These are phyloP conservation scores for Chlorella sp. DNA, from an alignment of 139 green algal species.

Conservation along the genomic window DNA sequence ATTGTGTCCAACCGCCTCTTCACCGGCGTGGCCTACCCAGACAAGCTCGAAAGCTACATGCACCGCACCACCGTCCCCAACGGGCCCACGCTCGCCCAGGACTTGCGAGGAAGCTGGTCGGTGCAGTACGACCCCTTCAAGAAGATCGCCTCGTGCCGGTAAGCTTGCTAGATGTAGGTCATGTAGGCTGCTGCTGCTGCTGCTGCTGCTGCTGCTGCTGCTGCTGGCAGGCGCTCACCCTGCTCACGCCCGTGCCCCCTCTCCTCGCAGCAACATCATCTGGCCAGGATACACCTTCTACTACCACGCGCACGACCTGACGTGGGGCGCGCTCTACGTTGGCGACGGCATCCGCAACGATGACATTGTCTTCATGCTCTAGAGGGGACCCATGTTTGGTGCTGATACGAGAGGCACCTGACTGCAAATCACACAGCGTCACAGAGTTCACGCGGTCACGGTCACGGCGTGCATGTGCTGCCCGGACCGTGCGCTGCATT, in stretches of 20 bases:
- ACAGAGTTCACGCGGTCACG: too few species aligned
- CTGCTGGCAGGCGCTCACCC: too few species aligned
- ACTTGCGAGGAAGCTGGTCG: slow-evolving; percentile 62
- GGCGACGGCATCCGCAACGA: slow-evolving; percentile 64
- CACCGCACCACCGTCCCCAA: slow-evolving; percentile 31
- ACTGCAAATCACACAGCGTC: too few species aligned
- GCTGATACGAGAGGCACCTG: too few species aligned
- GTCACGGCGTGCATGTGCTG: too few species aligned
- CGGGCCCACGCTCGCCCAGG: slow-evolving; percentile 31
- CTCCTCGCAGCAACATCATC: slow-evolving; percentile 32
- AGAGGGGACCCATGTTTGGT: too few species aligned
- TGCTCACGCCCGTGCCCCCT: background rate
- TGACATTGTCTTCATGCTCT: slow-evolving; percentile 79
- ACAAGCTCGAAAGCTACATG: slow-evolving; percentile 66
- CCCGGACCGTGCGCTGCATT: too few species aligned
- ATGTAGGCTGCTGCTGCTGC: too few species aligned
- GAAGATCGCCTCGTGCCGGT: slow-evolving; percentile 15
- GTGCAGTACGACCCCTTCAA: slow-evolving; percentile 63
- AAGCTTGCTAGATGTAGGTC: background rate
- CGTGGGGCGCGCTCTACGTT: slow-evolving; percentile 59
- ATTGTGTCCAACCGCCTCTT: slow-evolving; percentile 58
- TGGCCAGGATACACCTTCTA: slow-evolving; percentile 72
- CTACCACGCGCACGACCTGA: slow-evolving; percentile 46
- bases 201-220: background rate
- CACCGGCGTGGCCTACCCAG: slow-evolving; percentile 49